Conservation (phyloP, 495 filamentous ascomycete genomes). For the Cercophora scortea region DNA sequence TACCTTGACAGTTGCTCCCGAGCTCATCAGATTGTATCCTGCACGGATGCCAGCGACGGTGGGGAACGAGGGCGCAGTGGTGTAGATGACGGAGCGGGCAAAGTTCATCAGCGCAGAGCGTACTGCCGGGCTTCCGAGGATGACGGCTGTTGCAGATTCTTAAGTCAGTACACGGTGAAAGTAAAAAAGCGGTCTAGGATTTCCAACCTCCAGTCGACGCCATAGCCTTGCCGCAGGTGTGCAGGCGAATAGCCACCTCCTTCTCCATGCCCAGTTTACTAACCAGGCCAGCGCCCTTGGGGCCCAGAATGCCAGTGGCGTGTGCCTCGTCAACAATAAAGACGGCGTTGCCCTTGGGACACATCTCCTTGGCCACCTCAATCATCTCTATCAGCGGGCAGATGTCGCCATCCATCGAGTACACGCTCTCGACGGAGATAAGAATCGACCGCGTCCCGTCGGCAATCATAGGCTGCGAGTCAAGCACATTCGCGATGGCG, state of each 20-base stretch:
- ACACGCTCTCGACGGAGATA: slow-evolving; percentile 66
- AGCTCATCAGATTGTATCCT: slow-evolving; percentile 40
- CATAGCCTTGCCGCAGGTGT: no score
- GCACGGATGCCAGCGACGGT: slow-evolving; percentile 41
- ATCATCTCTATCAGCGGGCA: slow-evolving; percentile 55
- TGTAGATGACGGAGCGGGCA: slow-evolving; percentile 53
- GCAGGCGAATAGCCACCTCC: no score
- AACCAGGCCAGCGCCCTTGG: slow-evolving; percentile 59
- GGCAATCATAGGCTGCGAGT: no score
- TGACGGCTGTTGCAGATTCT: no score
- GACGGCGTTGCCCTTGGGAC: slow-evolving; percentile 54
- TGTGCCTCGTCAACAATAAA: slow-evolving; percentile 79
- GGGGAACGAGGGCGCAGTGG: slow-evolving; percentile 50
- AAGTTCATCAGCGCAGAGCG: slow-evolving; percentile 63
- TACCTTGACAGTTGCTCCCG: no score
- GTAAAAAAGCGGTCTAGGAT: no score
- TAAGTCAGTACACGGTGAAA: no score
- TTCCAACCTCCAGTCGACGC: no score
- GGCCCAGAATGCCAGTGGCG: slow-evolving; percentile 59
- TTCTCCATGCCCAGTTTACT: no score
- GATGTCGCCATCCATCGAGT: slow-evolving; percentile 80
- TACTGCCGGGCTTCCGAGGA: no score
- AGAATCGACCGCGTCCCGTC: no score
- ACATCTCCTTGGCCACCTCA: slow-evolving; percentile 42
- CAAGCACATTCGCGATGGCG: slow-evolving; percentile 7